A percentile compares a stretch with the other conserved stretches of the same genome.
Conservation (phyloP, 805 yeast genomes). For the Cyberlindnera saturnus region DNA sequence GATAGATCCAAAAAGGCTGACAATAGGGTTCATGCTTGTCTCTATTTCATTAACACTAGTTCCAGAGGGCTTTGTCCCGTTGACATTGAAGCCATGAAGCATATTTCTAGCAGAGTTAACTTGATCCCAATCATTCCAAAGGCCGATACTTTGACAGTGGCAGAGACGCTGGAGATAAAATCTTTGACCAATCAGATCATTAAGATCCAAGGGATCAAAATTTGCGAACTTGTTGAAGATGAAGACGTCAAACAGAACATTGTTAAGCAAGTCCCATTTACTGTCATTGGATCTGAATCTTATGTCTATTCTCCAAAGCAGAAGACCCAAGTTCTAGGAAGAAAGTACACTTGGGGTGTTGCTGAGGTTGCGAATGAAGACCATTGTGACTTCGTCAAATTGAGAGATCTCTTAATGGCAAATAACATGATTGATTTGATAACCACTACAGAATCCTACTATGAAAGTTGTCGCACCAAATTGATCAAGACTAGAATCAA, state of each 20-base stretch:
- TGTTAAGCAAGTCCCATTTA: slow-evolving; percentile 52
- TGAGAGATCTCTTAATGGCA: slow-evolving; percentile 61
- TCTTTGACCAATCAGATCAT: slow-evolving; percentile 44
- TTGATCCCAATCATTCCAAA: slow-evolving; percentile 78
- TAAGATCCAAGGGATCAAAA: slow-evolving; percentile 46
- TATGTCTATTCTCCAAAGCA: slow-evolving; percentile 27
- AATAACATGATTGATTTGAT: slow-evolving; percentile 75
- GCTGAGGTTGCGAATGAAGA: slow-evolving; percentile 74
- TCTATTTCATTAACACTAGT: slow-evolving; percentile 74
- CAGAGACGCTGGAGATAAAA: slow-evolving; percentile 52
- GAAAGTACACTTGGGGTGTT: slow-evolving; percentile 80
- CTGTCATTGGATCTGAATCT: slow-evolving; percentile 63
- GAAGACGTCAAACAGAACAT: slow-evolving; percentile 29
- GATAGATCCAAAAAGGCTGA: slow-evolving; percentile 48
- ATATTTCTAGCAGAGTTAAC: slow-evolving; percentile 65
- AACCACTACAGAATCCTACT: slow-evolving; percentile 66
- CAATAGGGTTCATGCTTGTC: slow-evolving; percentile 74
- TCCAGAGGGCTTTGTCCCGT: slow-evolving; percentile 54
- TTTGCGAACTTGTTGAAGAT: slow-evolving; percentile 47
- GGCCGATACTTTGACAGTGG: slow-evolving; percentile 64
- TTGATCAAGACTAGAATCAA: slow-evolving; percentile 45
- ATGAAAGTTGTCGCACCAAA: slow-evolving; percentile 59
- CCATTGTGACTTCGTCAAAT: slow-evolving; percentile 69
- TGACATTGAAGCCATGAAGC: slow-evolving; percentile 70
- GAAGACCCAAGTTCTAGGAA: slow-evolving; percentile 47